phyloP scores from a whole-genome alignment of 768 basidiomycete species.

The Amanita inopinata region DNA sequence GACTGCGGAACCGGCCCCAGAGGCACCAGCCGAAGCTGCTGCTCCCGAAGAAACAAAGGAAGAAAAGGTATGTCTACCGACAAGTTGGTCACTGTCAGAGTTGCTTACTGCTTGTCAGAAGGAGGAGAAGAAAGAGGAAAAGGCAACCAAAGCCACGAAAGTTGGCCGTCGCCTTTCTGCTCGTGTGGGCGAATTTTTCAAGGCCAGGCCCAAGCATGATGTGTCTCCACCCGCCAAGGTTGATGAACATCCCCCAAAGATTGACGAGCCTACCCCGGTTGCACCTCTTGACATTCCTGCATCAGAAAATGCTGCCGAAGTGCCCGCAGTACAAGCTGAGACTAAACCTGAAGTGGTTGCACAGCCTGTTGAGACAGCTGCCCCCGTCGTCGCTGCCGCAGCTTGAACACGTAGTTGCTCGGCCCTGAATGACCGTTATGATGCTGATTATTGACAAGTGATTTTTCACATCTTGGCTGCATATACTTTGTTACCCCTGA shows the following conservation, averaged over 20 bases:
- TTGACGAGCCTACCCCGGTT: conserved; percentile 73
- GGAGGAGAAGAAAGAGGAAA: conserved; percentile 38
- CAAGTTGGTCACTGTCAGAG: no score
- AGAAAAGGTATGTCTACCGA: conserved; percentile 41
- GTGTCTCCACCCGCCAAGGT: conserved; percentile 68
- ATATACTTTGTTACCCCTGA: conserved; percentile 18
- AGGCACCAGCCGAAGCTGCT: conserved; percentile 35
- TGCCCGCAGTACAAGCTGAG: conserved; percentile 21
- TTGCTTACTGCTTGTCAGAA: no score
- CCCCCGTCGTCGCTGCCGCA: conserved; percentile 68
- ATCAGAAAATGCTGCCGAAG: conserved; percentile 30
- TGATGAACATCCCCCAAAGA: conserved; percentile 81
- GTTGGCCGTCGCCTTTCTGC: conserved; percentile 78
- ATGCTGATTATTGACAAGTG: conserved; percentile 18
- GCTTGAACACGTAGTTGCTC: conserved; percentile 44
- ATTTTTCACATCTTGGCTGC: conserved; percentile 14
- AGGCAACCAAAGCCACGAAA: conserved; percentile 43
- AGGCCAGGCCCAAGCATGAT: conserved; percentile 57
- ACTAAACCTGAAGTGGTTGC: conserved; percentile 30
- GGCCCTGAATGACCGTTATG: conserved; percentile 39
- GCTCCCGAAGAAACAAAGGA: conserved; percentile 46
- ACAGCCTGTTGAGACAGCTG: conserved; percentile 32
- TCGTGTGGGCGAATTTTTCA: conserved; percentile 79
- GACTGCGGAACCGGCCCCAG: conserved; percentile 29
- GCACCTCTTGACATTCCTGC: conserved; percentile 81